Percentiles rank a stretch among this genome's conserved stretches.
These are phyloP conservation scores for Brassica juncea DNA, from an alignment of 345 rosid genomes.

Conservation along the genomic window DNA sequence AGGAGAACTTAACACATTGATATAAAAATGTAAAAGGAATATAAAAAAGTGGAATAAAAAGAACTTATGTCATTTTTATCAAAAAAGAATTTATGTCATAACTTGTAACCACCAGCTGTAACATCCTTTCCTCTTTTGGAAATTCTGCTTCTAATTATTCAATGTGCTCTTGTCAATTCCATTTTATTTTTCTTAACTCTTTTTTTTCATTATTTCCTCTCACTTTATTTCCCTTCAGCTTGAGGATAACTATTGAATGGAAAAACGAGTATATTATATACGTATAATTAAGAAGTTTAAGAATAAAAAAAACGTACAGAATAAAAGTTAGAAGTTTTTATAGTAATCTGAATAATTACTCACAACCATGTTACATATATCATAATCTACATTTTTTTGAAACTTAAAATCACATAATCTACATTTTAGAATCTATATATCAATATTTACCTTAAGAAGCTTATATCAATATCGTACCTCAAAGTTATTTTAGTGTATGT, in stretches of 20 bases:
- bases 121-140: constrained; percentile 40
- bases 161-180: constrained; percentile 30
- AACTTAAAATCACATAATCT: background rate
- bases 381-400: background rate
- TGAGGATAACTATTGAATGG: too few relatives aligned
- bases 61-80: constrained; percentile 43
- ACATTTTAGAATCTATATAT: background rate
- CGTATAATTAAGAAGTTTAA: background rate
- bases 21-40: constrained; percentile 8
- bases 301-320: background rate
- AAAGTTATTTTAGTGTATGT: constrained; percentile 15
- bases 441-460: background rate
- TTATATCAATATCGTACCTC: background rate
- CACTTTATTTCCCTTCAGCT: background rate
- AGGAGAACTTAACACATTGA: background rate
- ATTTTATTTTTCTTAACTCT: constrained; percentile 2
- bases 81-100: constrained; percentile 46
- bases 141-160: constrained; percentile 34
- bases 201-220: background rate
- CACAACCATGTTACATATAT: background rate
- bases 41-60: constrained; percentile 18
- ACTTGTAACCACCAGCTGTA: constrained; percentile 39
- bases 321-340: background rate
- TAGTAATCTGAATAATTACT: background rate
- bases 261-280: background rate